phyloP scores from a whole-genome alignment of 371 early-diverging fungal species.

The Mucor circinelloides region DNA sequence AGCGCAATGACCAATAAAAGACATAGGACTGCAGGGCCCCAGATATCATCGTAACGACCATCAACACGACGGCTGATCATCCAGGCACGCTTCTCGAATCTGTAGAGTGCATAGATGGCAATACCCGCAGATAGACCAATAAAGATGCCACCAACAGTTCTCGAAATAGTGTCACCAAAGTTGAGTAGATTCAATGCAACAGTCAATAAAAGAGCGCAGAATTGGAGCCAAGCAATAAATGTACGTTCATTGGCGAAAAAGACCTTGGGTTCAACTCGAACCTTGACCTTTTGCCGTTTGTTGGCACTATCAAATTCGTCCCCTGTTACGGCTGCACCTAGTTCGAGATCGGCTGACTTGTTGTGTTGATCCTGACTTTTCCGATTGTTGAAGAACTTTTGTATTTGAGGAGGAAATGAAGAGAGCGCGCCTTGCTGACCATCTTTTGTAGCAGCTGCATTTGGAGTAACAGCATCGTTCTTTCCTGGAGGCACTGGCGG shows the following conservation, averaged over 20 bases:
- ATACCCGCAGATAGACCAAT: constrained; percentile 73
- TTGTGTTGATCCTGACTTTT: constrained; percentile 75
- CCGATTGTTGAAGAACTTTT: constrained; percentile 74
- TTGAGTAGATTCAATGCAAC: constrained; percentile 78
- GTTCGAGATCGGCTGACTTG: constrained; percentile 76
- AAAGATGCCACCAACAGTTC: constrained; percentile 48
- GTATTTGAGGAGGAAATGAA: constrained; percentile 72
- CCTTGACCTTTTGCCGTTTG: constrained; percentile 34
- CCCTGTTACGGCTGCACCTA: constrained; percentile 11
- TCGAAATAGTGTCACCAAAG: constrained; percentile 63
- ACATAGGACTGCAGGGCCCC: constrained; percentile 85
- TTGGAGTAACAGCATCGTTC: constrained; percentile 13
- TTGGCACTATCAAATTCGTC: constrained; percentile 24
- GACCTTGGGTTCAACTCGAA: constrained; percentile 98
- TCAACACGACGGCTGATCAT: constrained; percentile 57
- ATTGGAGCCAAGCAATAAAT: constrained; percentile 88
- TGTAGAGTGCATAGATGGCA: constrained; percentile 83
- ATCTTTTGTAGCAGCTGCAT: constrained; percentile 26
- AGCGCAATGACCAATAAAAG: constrained; percentile 66
- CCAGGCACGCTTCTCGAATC: constrained; percentile 87
- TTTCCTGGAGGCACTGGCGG: constrained; percentile 13
- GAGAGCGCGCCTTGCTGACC: constrained; percentile 75
- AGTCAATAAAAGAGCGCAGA: constrained; percentile 71
- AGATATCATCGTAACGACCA: constrained; percentile 60
- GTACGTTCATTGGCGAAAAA: constrained; percentile 99